Evolutionary conservation across 352 stramenopile genomes (phyloP).

Genomic region (Phytophthora fragariaefolia): DNA sequence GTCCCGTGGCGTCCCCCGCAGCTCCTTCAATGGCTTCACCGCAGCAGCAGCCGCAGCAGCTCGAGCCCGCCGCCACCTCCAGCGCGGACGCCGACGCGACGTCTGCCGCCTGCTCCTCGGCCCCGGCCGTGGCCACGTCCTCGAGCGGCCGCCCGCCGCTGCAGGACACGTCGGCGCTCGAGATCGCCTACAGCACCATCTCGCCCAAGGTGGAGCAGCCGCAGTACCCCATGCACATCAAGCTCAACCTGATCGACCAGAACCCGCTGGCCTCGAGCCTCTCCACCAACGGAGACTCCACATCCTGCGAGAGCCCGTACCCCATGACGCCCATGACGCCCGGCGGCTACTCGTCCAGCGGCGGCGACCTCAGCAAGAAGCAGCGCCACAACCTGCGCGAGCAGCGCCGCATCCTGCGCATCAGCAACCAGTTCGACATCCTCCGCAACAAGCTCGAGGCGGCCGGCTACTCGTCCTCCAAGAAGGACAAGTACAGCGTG

Average conservation of each 20-base stretch:
- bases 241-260: slow-evolving; percentile 84
- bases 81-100: slow-evolving; percentile 11
- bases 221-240: slow-evolving; percentile 77
- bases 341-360: slow-evolving; percentile 50
- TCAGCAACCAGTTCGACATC: slow-evolving; percentile 88
- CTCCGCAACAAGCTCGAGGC: slow-evolving; percentile 77
- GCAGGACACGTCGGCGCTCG: slow-evolving; percentile 49
- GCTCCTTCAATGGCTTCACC: slow-evolving; percentile 28
- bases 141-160: slow-evolving; percentile 31
- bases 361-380: slow-evolving; percentile 80
- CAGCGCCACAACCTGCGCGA: slow-evolving; percentile 87
- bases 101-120: slow-evolving; percentile 4
- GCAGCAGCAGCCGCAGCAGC: slow-evolving; percentile 27
- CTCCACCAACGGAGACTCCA: slow-evolving; percentile 56
- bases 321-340: slow-evolving; percentile 64
- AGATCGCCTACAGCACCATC: slow-evolving; percentile 86
- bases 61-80: slow-evolving; percentile 15
- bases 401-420: slow-evolving; percentile 80
- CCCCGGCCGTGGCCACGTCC: slow-evolving; percentile 13
- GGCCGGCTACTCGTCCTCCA: slow-evolving; percentile 74
- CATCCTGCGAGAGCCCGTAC: slow-evolving; percentile 78
- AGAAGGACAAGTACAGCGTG: slow-evolving; percentile 90
- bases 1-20: slow-evolving; percentile 1
- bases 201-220: slow-evolving; percentile 73
- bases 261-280: slow-evolving; percentile 58